Conservation (phyloP, 2,329 filamentous ascomycete genomes). For the Beauveria brongniartii region DNA sequence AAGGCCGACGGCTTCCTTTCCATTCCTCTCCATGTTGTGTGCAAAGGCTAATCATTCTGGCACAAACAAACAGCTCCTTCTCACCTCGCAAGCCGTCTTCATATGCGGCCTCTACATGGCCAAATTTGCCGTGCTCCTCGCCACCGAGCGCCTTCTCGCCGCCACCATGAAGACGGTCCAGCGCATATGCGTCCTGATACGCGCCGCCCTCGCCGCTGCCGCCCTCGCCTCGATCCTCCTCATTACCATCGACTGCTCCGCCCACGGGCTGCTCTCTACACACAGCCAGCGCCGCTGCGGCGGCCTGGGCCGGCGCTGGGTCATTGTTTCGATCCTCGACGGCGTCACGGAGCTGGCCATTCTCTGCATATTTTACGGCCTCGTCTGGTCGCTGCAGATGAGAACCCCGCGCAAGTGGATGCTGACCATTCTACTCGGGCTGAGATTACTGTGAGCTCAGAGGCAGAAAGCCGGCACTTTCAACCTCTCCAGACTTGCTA, state of each 20-base stretch:
- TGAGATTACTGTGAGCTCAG: slow-evolving; percentile 3
- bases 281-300: not conserved
- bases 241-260: slow-evolving; percentile 5
- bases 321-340: slow-evolving; percentile 3
- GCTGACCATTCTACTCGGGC: slow-evolving; percentile 1
- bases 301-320: slow-evolving; percentile 1
- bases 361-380: slow-evolving; percentile 5
- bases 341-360: slow-evolving; percentile 1
- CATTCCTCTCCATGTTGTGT: not conserved
- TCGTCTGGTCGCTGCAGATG: slow-evolving; percentile 11
- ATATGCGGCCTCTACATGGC: slow-evolving; percentile 13
- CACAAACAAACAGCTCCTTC: not conserved
- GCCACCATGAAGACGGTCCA: slow-evolving; percentile 10
- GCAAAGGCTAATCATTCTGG: not conserved
- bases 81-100: slow-evolving; percentile 12
- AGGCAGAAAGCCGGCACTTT: not conserved
- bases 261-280: not conserved
- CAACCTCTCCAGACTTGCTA: not conserved
- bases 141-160: slow-evolving; percentile 15
- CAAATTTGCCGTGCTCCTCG: slow-evolving; percentile 16
- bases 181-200: slow-evolving; percentile 8
- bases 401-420: not conserved
- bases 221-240: slow-evolving; percentile 10
- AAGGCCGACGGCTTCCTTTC: not conserved
- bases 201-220: slow-evolving; percentile 5